Evolutionary conservation across 148 eudicot genomes (phyloP).

Genomic region (Pharnaceum exiguum): DNA sequence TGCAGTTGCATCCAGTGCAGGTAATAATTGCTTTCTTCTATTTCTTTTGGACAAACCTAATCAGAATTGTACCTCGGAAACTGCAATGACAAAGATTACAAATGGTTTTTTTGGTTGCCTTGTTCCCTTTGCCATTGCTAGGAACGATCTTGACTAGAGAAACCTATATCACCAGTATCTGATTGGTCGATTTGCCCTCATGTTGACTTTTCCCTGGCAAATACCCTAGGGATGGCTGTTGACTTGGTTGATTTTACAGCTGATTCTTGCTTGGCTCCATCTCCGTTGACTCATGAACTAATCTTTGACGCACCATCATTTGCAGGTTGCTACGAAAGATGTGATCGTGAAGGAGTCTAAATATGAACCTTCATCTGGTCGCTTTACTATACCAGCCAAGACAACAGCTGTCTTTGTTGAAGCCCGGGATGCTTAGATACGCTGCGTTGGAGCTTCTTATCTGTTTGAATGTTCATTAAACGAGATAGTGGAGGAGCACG

Average conservation of each 20-base stretch:
- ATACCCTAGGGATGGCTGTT: too few species aligned
- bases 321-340: slow-evolving; percentile 67
- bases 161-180: too few species aligned
- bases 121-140: too few species aligned
- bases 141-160: too few species aligned
- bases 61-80: too few species aligned
- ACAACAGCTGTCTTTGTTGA: slow-evolving; percentile 87
- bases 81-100: too few species aligned
- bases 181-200: too few species aligned
- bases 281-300: neutral
- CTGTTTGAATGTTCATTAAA: too few species aligned
- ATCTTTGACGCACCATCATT: neutral
- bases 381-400: slow-evolving; percentile 63
- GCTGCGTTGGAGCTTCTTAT: neutral
- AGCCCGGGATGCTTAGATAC: slow-evolving; percentile 31
- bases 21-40: slow-evolving; percentile 24
- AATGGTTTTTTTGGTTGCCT: too few species aligned
- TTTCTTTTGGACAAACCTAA: neutral
- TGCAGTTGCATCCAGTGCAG: slow-evolving; percentile 80
- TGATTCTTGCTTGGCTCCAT: neutral
- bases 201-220: too few species aligned
- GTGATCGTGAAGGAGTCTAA: slow-evolving; percentile 48
- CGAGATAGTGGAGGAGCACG: neutral
- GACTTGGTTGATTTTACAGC: too few species aligned
- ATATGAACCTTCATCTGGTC: slow-evolving; percentile 57